Evolutionary conservation across 345 rosid genomes (phyloP), one percentile per base, ranked within the genome.

Genomic region (Salix purpurea): DNA sequence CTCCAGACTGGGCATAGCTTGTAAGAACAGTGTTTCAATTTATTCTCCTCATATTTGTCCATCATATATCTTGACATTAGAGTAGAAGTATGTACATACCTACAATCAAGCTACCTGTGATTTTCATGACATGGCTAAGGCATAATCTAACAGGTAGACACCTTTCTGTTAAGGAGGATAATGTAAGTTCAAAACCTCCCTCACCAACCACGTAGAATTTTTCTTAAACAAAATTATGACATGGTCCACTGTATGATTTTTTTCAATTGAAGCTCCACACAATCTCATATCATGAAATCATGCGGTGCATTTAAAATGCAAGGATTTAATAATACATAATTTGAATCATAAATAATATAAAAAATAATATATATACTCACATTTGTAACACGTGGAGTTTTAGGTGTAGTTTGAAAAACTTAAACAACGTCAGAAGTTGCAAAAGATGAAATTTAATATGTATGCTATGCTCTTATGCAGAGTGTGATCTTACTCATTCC

Each of bases 1-100:
- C 78, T 81, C 58, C 81, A 81, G 76, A 81, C 81, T 54, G 84
- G 84, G 61, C 84, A 81, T 74, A 77, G 81, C 81, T 81, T 81
- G 84, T 81, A 74, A 81, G 84, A 32, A 28, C 67, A 40, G 7
- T 32, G 39, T 23, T 60, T 21, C 48, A 42, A 34, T 58, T 67
- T 26, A 34, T 42, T 71, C 32, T 54, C 37, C 4, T n/a, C 66
- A 24, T 39, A 16, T 48, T 16, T 30, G 4, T 24, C 24, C 66
- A 64, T 5, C 39, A n/a, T 30, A 9, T 71, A 34, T 13, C 39
- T 77, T 18, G 42, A 21, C 6, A 67, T 24, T 16, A 50, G 50
- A 23, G 30, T 13, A 36, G 7, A 66, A 66, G 42, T 66, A 23
- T 58, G 15, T 23, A 56, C 6, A 4, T 10, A 4, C 23, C 13